These are phyloP conservation scores for Arthrinium phaeospermum DNA, from an alignment of 2,329 filamentous ascomycete genomes.

Conservation along the genomic window DNA sequence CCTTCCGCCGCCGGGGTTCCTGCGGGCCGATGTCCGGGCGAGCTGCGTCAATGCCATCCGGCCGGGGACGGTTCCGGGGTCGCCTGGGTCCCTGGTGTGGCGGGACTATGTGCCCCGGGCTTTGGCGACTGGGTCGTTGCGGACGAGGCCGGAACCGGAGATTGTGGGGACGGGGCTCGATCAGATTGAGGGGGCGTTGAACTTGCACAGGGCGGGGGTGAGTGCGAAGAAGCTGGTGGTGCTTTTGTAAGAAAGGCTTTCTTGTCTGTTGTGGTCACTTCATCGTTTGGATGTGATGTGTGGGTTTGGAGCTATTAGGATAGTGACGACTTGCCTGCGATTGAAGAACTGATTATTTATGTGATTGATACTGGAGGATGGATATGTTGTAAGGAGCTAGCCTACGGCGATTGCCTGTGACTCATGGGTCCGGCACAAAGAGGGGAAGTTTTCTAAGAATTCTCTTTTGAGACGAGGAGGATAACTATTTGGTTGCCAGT, in stretches of 20 bases:
- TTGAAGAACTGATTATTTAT: no score
- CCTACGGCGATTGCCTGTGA: no score
- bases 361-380: no score
- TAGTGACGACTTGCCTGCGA: no score
- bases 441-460: no score
- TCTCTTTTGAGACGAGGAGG: no score
- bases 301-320: no score
- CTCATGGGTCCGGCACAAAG: no score
- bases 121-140: constrained; percentile 32
- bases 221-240: constrained; percentile 26
- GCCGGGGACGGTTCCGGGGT: background rate
- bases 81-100: constrained; percentile 26
- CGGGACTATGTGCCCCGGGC: constrained; percentile 35
- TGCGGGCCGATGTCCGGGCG: constrained; percentile 27
- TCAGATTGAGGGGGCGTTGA: constrained; percentile 24
- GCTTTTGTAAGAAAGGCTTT: background rate
- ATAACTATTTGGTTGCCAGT: no score
- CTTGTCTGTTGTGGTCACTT: background rate
- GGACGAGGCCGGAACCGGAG: constrained; percentile 32
- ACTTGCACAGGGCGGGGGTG: constrained; percentile 21
- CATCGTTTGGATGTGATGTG: no score
- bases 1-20: constrained; percentile 25
- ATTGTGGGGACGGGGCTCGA: constrained; percentile 32
- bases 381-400: no score
- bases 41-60: constrained; percentile 24